A percentile compares a stretch with the other conserved stretches of the same genome.
phyloP scores from a whole-genome alignment of 2,329 filamentous ascomycete species.

The Chaetomium sp. region DNA sequence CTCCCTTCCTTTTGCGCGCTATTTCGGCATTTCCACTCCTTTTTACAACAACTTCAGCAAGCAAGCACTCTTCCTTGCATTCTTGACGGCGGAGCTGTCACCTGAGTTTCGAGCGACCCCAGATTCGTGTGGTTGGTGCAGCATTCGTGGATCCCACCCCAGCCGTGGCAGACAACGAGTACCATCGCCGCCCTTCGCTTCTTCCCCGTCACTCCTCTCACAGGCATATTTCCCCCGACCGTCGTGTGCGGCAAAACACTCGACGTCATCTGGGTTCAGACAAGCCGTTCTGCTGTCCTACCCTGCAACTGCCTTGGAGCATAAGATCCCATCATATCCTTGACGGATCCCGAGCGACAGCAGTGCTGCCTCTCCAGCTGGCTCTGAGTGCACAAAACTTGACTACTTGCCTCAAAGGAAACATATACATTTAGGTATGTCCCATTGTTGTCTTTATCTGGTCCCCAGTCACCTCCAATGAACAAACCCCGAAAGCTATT shows the following conservation, averaged over 20 bases:
- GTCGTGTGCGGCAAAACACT: slow-evolving; percentile 23
- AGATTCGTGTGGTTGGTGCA: slow-evolving; percentile 19
- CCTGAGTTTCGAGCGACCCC: slow-evolving; percentile 26
- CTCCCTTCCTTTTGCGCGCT: slow-evolving; percentile 10
- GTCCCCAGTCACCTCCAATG: background rate
- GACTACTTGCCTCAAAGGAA: slow-evolving; percentile 20
- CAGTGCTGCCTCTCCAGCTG: slow-evolving; percentile 37
- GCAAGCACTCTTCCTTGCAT: slow-evolving; percentile 17
- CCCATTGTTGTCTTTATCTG: slow-evolving; percentile 6
- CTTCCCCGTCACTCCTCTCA: slow-evolving; percentile 33
- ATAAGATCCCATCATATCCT: slow-evolving; percentile 35
- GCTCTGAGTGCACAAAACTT: slow-evolving; percentile 34
- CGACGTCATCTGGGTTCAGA: slow-evolving; percentile 26
- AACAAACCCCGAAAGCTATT: background rate
- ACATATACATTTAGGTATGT: slow-evolving; percentile 20
- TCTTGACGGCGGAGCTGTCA: slow-evolving; percentile 33
- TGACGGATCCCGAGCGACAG: slow-evolving; percentile 38
- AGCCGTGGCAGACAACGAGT: slow-evolving; percentile 27
- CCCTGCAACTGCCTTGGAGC: slow-evolving; percentile 18
- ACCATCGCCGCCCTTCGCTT: slow-evolving; percentile 24
- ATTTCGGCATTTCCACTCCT: slow-evolving; percentile 33
- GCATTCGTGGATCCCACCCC: slow-evolving; percentile 27
- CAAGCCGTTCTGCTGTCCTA: slow-evolving; percentile 16
- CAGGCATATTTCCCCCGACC: slow-evolving; percentile 25
- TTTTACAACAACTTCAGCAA: slow-evolving; percentile 18